Percentiles rank a stretch among this genome's conserved stretches.
phyloP scores from a whole-genome alignment of 208 protist genomes.

The Trypanosomatidae sp. region DNA sequence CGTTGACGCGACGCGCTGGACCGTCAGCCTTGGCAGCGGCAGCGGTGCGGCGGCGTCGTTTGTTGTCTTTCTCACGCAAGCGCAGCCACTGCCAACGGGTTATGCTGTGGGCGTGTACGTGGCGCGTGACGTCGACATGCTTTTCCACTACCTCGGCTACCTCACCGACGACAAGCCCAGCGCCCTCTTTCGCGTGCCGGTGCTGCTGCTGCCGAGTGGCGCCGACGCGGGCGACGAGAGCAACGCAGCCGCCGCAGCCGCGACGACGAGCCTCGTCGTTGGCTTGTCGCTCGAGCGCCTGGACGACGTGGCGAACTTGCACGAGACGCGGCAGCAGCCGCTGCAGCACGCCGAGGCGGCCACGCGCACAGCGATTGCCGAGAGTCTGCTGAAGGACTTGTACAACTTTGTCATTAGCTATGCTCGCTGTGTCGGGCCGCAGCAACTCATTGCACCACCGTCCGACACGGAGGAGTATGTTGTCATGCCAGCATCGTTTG shows the following conservation, averaged over 20 bases:
- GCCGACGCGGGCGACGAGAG: constrained; percentile 1
- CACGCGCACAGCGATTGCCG: constrained; percentile 45
- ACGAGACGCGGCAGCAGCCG: constrained; percentile 15
- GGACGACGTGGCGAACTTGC: constrained; percentile 46
- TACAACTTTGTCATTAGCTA: constrained; percentile 64
- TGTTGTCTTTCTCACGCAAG: constrained; percentile 55
- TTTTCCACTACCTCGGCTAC: constrained; percentile 56
- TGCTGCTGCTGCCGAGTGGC: constrained; percentile 6
- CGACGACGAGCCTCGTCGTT: constrained; percentile 28
- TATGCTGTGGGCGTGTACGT: constrained; percentile 45
- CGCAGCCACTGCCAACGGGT: constrained; percentile 16
- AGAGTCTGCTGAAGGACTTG: constrained; percentile 54
- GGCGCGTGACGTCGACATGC: constrained; percentile 21
- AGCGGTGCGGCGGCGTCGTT: constrained; percentile 30
- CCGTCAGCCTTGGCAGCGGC: constrained; percentile 20
- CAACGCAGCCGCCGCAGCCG: neutral
- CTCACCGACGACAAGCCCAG: constrained; percentile 39
- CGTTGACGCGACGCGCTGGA: constrained; percentile 34
- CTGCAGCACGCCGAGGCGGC: constrained; percentile 28
- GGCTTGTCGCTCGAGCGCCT: constrained; percentile 41
- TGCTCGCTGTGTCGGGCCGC: constrained; percentile 13
- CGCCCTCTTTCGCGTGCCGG: constrained; percentile 24
- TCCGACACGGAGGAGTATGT: constrained; percentile 31
- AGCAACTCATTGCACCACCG: neutral
- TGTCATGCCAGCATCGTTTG: constrained; percentile 46